phyloP scores from a whole-genome alignment of 1,284 basidiomycete species.

The Sanghuangporus baumii region DNA sequence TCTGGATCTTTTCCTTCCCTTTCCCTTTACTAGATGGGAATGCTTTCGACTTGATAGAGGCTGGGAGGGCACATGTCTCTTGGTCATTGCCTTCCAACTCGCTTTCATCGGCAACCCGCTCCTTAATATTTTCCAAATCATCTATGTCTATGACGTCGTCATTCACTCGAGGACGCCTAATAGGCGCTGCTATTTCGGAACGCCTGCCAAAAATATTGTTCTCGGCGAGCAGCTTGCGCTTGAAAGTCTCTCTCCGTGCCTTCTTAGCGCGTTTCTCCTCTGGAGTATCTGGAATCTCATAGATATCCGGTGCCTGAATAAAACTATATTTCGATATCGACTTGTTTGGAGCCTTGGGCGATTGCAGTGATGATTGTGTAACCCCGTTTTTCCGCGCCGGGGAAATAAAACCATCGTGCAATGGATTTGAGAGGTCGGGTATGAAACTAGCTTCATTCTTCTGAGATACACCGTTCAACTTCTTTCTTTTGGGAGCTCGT shows the following conservation, averaged over 20 bases:
- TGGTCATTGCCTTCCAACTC: slow-evolving; percentile 13
- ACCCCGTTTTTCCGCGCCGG: neutral
- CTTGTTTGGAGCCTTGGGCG: neutral
- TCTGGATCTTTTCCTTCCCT: slow-evolving; percentile 22
- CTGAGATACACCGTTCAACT: neutral
- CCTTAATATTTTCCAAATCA: slow-evolving; percentile 3
- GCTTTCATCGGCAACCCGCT: slow-evolving; percentile 10
- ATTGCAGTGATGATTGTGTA: neutral
- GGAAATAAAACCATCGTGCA: slow-evolving; percentile 1
- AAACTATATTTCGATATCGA: slow-evolving; percentile 4
- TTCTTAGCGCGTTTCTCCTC: slow-evolving; percentile 16
- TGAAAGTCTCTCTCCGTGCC: slow-evolving; percentile 43
- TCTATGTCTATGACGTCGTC: slow-evolving; percentile 9
- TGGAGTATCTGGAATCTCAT: slow-evolving; percentile 4
- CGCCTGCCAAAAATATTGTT: slow-evolving; percentile 31
- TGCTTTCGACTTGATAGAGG: slow-evolving; percentile 7
- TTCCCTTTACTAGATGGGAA: slow-evolving; percentile 31
- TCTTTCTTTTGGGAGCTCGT: slow-evolving; percentile 6
- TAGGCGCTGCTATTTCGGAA: neutral
- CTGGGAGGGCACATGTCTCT: neutral
- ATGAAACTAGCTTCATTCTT: neutral
- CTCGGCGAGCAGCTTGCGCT: slow-evolving; percentile 46
- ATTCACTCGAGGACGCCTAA: neutral
- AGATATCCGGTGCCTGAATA: neutral
- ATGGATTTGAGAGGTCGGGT: slow-evolving; percentile 10